A percentile compares a stretch with the other conserved stretches of the same genome.
Evolutionary conservation across 305 asterid genomes (phyloP).

Genomic region (Rubia tinctorum): DNA sequence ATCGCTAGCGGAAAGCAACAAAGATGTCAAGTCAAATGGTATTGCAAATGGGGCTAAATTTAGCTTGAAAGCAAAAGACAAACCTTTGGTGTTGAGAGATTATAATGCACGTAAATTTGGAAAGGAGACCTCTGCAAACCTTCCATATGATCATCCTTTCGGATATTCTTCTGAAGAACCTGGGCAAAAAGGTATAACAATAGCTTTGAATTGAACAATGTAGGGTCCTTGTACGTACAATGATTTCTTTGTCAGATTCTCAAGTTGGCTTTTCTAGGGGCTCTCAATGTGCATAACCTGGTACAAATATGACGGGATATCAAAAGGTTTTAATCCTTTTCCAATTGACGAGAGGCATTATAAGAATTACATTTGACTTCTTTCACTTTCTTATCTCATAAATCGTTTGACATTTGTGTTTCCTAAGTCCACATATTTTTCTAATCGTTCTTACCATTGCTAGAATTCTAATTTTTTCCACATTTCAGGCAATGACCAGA

Average conservation of each 20-base stretch:
- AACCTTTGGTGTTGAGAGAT: background rate
- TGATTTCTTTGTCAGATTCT: background rate
- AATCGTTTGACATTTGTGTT: background rate
- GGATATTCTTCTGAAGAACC: background rate
- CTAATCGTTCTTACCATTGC: too few relatives aligned
- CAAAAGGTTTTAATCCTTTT: background rate
- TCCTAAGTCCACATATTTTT: background rate
- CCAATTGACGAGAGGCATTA: background rate
- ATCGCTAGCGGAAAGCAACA: background rate
- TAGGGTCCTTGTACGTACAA: background rate
- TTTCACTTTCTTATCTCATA: constrained; percentile 4
- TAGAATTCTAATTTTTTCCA: background rate
- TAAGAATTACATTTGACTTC: background rate
- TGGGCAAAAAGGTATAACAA: constrained; percentile 1
- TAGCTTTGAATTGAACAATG: background rate
- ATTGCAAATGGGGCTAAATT: background rate
- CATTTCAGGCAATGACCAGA: background rate
- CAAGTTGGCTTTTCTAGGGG: background rate
- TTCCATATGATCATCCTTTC: background rate
- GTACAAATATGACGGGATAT: background rate
- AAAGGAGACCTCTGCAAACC: background rate
- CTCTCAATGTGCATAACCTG: background rate
- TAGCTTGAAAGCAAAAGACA: background rate
- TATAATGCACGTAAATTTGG: background rate
- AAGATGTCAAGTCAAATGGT: background rate